Base-by-base conservation (phyloP, 805 yeast species). In the Wickerhamiella allomyrinae region DNA sequence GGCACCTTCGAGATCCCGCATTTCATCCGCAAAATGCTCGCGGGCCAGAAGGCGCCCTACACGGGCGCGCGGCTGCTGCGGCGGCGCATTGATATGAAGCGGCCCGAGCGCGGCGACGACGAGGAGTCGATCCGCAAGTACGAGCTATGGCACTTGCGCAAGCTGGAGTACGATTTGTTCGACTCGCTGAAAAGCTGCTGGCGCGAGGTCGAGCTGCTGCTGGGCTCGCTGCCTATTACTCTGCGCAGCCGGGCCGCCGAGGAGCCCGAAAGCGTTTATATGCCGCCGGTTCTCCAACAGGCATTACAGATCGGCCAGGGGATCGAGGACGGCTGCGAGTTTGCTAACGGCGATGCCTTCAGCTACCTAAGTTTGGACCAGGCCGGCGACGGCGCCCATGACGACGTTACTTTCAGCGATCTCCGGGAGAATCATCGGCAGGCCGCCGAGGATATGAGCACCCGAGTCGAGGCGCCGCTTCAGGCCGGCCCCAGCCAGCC, bases 141-240 rank as follows among this genome's bases (percentile, higher is more conserved):
- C 44, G 45, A 22, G 14, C 23, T 20, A 33, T 13, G 20, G 15
- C 29, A 19, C 27, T 48, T 7, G 41, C 49, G 52, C 43, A 45
- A n/a, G 38, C 45, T 14, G 19, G 44, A 17, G 4, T n/a, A 14
- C 14, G 23, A 8, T 5, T 36, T 8, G 11, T 23, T 4, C 41
- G 36, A 6, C 46, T 38, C 43, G 17, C 36, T 9, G 24, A 19
- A 20, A 14, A 43, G 29, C 39, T 46, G 29, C 29, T 36, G 13
- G 39, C 43, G 36, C 3, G 51, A 48, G 42, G 21, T 41, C 10
- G 36, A 22, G 21, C 29, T 48, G 34, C 41, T 48, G 29, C 23
- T 36, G 2, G 19, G 25, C 10, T 29, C 40, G 11, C 37, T 43
- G 29, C 27, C 42, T 15, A 39, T 29, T n/a, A 29, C 24, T 13